Base-by-base conservation (phyloP, 352 stramenopile genomes). In the Globisporangium echinulatum region DNA sequence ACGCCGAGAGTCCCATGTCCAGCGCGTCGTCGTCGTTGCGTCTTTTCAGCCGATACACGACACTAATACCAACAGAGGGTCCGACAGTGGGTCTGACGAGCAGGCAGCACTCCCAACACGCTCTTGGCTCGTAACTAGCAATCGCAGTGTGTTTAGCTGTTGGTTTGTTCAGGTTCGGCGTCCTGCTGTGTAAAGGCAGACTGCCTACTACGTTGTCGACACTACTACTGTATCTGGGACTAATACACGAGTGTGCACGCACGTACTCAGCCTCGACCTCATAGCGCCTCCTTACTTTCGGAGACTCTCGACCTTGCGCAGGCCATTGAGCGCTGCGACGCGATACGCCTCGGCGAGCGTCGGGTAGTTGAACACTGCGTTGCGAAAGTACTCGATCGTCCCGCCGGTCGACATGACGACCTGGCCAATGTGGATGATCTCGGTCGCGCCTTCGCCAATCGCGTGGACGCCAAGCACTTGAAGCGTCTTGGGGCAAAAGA, bases 291-390 rank as follows among this genome's bases (percentile, higher is more conserved):
- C n/a, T 56, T 50, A 63, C 62, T 77, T 74, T 55, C 66, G 67
- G 40, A 88, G 54, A 55, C 71, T 68, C 44, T 90, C 82, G 19
- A 92, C 71, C 64, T 92, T 92, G 46, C 75, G 68, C 33, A 94
- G 68, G 7, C 84, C 84, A 58, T 93, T 86, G 39, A 91, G 68
- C 17, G 84, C 84, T 49, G 84, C 84, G 36, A 93, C 84, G 13
- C 84, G 84, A 68, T 93, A 93, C 14, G 81, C 84, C 69, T 97
- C 88, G 11, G 87, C 87, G 54, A 97, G 71, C 36, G 87, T 97
- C 49, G 88, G 88, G 74, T 95, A 97, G 74, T 97, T 97, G 70
- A 97, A 96, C 60, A 97, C 88, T 25, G 88, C 85, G 56, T 92
- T 92, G 54, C 83, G 80, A 69, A 97, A 96, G 75, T 96, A 96